Percentiles rank a stretch among this genome's conserved stretches.
These are phyloP conservation scores for Claviceps humidiphila DNA, from an alignment of 2,329 filamentous ascomycete genomes.

Conservation along the genomic window DNA sequence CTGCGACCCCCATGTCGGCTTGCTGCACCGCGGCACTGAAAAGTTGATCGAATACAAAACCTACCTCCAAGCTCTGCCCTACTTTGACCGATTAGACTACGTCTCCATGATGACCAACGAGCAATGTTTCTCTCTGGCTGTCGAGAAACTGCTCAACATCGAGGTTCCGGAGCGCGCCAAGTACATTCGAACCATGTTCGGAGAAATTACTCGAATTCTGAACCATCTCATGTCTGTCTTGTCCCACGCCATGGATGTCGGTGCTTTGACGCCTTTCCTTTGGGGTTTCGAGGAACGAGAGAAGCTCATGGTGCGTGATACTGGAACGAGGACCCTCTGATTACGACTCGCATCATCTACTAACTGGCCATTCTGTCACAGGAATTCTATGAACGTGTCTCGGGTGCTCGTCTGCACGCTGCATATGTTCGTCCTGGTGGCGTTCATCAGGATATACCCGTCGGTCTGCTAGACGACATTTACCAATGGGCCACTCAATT, in stretches of 20 bases:
- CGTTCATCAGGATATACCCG: constrained; percentile 86
- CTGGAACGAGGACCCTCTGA: background rate
- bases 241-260: constrained; percentile 97
- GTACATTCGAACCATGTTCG: constrained; percentile 93
- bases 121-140: constrained; percentile 88
- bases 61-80: constrained; percentile 93
- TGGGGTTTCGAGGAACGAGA: constrained; percentile 99
- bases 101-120: constrained; percentile 99
- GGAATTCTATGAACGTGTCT: constrained; percentile 99
- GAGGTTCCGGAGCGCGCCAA: constrained; percentile 93
- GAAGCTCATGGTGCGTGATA: constrained; percentile 80
- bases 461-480: constrained; percentile 93
- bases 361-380: constrained; percentile 22
- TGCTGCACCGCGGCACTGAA: constrained; percentile 94
- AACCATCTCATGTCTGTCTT: constrained; percentile 98
- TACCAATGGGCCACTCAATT: constrained; percentile 99
- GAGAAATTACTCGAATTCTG: constrained; percentile 81
- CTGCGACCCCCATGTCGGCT: constrained; percentile 89
- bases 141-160: constrained; percentile 95
- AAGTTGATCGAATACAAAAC: constrained; percentile 99
- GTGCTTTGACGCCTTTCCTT: constrained; percentile 92
- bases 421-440: constrained; percentile 95
- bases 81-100: constrained; percentile 98
- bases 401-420: constrained; percentile 90
- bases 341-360: background rate